Evolutionary conservation across 805 yeast genomes (phyloP), one percentile per base, ranked within the genome.

Genomic region (Jamesozyma piceae): DNA sequence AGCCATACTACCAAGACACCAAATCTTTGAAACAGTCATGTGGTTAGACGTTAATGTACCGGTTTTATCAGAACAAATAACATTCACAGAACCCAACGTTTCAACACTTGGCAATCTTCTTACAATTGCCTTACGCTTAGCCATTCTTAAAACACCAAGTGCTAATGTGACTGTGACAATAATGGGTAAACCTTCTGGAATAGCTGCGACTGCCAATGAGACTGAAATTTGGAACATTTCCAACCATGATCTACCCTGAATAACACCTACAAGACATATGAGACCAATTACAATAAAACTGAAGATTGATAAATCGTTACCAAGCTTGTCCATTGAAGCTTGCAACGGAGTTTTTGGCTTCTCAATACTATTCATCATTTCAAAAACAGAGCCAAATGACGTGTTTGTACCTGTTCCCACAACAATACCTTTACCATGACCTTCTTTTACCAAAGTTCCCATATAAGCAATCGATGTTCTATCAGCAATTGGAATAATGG

Each of bases 211-310:
- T 2, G 98, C 99, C 48, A 92, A 71, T 1, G 97, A 88, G 9
- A 92, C 99, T 1, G 96, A 86, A 45, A 92, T 88, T 63, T 90
- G 96, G 66, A 92, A 90, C 97, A 94, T 92, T 49, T 92, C 97
- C 44, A 92, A 73, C 96, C 97, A 89, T 9, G 84, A 74, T 48
- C 95, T 82, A 38, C 98, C 97, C 67, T 92, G 95, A 38, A 86
- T 45, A 18, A 92, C 72, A 45, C 98, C 99, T 51, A 92, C 73
- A 19, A 92, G 57, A 54, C 96, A 90, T 57, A 92, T 92, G n/a
- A 83, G 61, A 38, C 95, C 96, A 63, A 92, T 92, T 27, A 90
- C 82, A 21, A 72, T 77, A 66, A 92, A 92, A 64, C 94, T 81
- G 55, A 85, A 78, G 26, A 82, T 60, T 0, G 96, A 86, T 36